A percentile compares a stretch with the other conserved stretches of the same genome.
phyloP scores from a whole-genome alignment of 2,329 filamentous ascomycete genomes.

The Parafenestella ontariensis region DNA sequence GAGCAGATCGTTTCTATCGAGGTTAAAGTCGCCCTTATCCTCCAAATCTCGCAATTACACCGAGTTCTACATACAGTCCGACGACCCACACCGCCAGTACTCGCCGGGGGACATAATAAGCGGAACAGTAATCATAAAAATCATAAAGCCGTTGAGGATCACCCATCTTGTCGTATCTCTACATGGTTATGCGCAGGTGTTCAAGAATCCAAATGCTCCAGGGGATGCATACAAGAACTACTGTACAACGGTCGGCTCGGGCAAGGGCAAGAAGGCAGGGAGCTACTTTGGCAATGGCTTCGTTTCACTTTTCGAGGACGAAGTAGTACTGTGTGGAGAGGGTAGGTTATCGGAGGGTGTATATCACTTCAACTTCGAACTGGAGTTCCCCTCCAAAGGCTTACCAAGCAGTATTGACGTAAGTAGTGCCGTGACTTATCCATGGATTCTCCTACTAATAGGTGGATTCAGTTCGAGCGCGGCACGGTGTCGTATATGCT shows the following conservation, averaged over 20 bases:
- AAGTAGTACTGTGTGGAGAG: constrained; percentile 79
- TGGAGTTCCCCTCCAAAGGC: constrained; percentile 71
- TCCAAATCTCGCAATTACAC: constrained; percentile 69
- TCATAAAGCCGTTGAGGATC: constrained; percentile 76
- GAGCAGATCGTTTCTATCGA: constrained; percentile 56
- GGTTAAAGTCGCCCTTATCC: constrained; percentile 63
- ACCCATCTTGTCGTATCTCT: constrained; percentile 81
- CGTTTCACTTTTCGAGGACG: constrained; percentile 82
- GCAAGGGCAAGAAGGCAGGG: constrained; percentile 59
- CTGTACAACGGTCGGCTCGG: constrained; percentile 60
- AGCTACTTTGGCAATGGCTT: constrained; percentile 77
- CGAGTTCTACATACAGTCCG: constrained; percentile 79
- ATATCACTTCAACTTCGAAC: constrained; percentile 81
- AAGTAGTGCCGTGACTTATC: constrained; percentile 47
- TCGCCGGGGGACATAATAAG: constrained; percentile 75
- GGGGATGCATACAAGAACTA: constrained; percentile 60
- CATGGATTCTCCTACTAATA: constrained; percentile 24
- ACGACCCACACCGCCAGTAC: constrained; percentile 81
- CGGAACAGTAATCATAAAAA: constrained; percentile 74
- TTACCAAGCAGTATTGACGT: constrained; percentile 96
- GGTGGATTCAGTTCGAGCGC: constrained; percentile 79
- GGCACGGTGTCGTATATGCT: constrained; percentile 92
- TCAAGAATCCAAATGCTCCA: constrained; percentile 71
- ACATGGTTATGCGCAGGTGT: constrained; percentile 80
- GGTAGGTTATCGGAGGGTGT: constrained; percentile 75